Percentiles rank a stretch among this genome's conserved stretches.
phyloP scores from a whole-genome alignment of 2,329 filamentous ascomycete genomes.

The Aspergillus awamori region DNA sequence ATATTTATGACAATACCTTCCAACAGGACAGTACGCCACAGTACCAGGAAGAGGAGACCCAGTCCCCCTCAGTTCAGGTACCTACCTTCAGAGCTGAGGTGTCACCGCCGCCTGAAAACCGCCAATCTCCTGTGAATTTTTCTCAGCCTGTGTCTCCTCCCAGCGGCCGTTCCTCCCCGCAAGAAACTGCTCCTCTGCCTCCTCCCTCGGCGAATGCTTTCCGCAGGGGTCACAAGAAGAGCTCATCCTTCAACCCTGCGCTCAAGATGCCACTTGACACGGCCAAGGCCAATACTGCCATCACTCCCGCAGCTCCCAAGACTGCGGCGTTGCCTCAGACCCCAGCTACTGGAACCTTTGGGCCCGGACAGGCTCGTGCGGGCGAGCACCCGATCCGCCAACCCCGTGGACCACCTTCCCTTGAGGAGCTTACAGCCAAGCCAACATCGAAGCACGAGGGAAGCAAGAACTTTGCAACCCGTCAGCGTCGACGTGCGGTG shows the following conservation, averaged over 20 bases:
- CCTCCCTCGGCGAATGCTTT: conserved; percentile 89
- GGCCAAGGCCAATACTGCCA: conserved; percentile 54
- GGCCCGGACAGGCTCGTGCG: conserved; percentile 86
- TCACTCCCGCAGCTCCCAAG: conserved; percentile 67
- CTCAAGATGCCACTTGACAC: conserved; percentile 51
- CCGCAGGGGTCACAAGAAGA: conserved; percentile 92
- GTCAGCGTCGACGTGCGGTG: conserved; percentile 87
- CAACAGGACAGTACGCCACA: conserved; percentile 47
- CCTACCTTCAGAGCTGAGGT: conserved; percentile 76
- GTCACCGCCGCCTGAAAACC: conserved; percentile 72
- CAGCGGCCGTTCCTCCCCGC: conserved; percentile 68
- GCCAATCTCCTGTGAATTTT: conserved; percentile 58
- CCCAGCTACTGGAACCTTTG: conserved; percentile 81
- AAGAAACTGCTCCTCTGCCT: conserved; percentile 73
- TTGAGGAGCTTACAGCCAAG: conserved; percentile 87
- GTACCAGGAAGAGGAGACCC: conserved; percentile 40
- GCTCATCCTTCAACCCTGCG: conserved; percentile 68
- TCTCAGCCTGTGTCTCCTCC: conserved; percentile 67
- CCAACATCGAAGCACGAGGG: conserved; percentile 92
- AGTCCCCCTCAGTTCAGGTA: conserved; percentile 57
- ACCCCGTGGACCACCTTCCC: conserved; percentile 84
- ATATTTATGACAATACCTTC: conserved; percentile 71
- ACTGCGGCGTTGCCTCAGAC: conserved; percentile 78
- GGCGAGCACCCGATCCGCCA: conserved; percentile 94
- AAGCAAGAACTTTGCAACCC: conserved; percentile 94